Conservation (phyloP, 768 basidiomycete species). For the Podaxis rugospora region DNA sequence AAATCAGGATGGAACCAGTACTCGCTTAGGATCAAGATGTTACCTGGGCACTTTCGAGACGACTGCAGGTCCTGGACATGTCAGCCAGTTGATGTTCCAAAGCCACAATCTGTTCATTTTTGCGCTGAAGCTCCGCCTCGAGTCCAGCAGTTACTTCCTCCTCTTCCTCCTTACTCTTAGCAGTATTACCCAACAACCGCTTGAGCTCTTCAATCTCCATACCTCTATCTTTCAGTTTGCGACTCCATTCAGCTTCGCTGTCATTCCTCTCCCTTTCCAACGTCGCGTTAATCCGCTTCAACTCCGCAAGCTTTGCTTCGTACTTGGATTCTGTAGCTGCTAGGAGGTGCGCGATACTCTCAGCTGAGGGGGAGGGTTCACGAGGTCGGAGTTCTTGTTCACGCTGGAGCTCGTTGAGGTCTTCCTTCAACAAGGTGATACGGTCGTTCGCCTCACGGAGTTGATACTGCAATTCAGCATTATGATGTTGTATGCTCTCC, state of each 20-base stretch:
- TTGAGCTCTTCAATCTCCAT: constrained; percentile 75
- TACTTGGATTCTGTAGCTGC: constrained; percentile 73
- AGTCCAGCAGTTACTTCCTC: constrained; percentile 51
- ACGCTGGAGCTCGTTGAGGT: constrained; percentile 58
- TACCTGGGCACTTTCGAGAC: constrained; percentile 62
- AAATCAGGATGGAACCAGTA: not conserved
- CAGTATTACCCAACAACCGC: constrained; percentile 48
- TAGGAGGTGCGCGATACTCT: constrained; percentile 70
- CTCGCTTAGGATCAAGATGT: not conserved
- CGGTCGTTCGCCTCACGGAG: constrained; percentile 78
- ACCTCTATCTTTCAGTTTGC: constrained; percentile 73
- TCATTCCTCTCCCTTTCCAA: constrained; percentile 85
- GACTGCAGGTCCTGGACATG: constrained; percentile 39
- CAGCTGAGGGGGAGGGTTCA: constrained; percentile 45
- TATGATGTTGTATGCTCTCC: constrained; percentile 72
- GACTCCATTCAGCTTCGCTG: constrained; percentile 85
- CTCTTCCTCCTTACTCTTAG: constrained; percentile 56
- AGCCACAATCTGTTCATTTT: constrained; percentile 42
- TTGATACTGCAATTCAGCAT: constrained; percentile 83
- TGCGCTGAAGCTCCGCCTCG: constrained; percentile 49
- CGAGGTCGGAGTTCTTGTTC: constrained; percentile 47
- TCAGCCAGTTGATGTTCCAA: constrained; percentile 54
- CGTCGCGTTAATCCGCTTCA: constrained; percentile 55
- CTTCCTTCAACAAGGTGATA: constrained; percentile 64
- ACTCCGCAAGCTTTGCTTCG: constrained; percentile 69